Conservation (phyloP, 768 basidiomycete species). For the Hypsizygus marmoreus region DNA sequence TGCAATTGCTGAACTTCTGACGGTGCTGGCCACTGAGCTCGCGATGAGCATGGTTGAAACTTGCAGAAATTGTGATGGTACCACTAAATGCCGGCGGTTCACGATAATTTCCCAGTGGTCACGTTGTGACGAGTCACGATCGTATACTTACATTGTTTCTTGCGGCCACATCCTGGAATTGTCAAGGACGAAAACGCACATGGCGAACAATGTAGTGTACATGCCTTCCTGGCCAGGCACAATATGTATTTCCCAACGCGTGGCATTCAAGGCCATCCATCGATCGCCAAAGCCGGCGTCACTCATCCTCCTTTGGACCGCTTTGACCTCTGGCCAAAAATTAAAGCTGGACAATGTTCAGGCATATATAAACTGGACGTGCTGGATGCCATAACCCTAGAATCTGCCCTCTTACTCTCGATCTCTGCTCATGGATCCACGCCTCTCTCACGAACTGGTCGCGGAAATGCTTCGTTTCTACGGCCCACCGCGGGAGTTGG, state of each 20-base stretch:
- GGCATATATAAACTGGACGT: constrained; percentile 1
- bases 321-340: background rate
- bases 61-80: too few relatives aligned
- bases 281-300: constrained; percentile 5
- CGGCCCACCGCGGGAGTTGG: background rate
- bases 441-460: constrained; percentile 14
- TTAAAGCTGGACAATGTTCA: constrained; percentile 7
- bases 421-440: constrained; percentile 15
- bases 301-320: constrained; percentile 1
- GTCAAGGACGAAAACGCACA: too few relatives aligned
- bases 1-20: too few relatives aligned
- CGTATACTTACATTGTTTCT: too few relatives aligned
- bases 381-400: background rate
- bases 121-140: too few relatives aligned
- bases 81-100: too few relatives aligned
- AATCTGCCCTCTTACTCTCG: constrained; percentile 1
- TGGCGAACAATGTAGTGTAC: constrained; percentile 9
- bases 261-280: constrained; percentile 1
- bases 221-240: constrained; percentile 7
- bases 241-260: too few relatives aligned
- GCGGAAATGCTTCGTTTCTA: constrained; percentile 11
- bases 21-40: too few relatives aligned
- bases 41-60: too few relatives aligned
- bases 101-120: too few relatives aligned
- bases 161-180: too few relatives aligned